These are phyloP conservation scores for Globisporangium yorkense DNA, from an alignment of 352 stramenopile species.

Conservation along the genomic window DNA sequence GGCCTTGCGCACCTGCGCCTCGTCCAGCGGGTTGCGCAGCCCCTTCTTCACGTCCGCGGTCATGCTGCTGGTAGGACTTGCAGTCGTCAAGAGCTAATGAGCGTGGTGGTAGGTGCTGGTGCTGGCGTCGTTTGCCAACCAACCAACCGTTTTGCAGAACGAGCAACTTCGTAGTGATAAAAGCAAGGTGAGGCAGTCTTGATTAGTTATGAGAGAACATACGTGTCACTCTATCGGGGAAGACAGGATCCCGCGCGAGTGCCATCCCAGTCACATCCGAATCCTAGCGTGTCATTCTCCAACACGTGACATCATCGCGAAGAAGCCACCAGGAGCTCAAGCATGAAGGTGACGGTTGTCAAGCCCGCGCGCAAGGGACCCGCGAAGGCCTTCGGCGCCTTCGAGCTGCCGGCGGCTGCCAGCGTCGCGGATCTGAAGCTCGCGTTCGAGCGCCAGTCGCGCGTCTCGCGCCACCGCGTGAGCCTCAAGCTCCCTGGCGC, in stretches of 20 bases:
- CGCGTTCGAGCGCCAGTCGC: conserved; percentile 42
- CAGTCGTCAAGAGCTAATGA: not conserved
- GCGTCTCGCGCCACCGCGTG: conserved; percentile 53
- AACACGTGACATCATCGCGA: conserved; percentile 7
- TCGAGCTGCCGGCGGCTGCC: conserved; percentile 29
- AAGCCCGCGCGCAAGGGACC: conserved; percentile 39
- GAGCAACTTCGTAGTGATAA: not conserved
- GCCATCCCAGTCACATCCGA: not conserved
- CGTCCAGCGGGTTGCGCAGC: conserved; percentile 62
- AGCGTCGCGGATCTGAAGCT: conserved; percentile 51
- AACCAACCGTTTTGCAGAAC: not conserved
- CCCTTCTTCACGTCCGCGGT: conserved; percentile 43
- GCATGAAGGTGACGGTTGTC: conserved; percentile 65
- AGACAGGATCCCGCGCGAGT: not conserved
- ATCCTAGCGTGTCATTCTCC: not conserved
- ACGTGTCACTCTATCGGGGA: not conserved
- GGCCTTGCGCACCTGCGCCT: conserved; percentile 66
- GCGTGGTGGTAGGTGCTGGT: not conserved
- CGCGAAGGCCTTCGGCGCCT: conserved; percentile 44
- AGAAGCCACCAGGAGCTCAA: not conserved
- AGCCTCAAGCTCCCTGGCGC: conserved; percentile 46
- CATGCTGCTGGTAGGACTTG: not conserved
- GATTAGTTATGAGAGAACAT: not conserved
- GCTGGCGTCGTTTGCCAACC: not conserved
- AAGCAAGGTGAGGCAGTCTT: not conserved